Conservation (phyloP, 805 yeast species). For the Pichia sporocuriosa region DNA sequence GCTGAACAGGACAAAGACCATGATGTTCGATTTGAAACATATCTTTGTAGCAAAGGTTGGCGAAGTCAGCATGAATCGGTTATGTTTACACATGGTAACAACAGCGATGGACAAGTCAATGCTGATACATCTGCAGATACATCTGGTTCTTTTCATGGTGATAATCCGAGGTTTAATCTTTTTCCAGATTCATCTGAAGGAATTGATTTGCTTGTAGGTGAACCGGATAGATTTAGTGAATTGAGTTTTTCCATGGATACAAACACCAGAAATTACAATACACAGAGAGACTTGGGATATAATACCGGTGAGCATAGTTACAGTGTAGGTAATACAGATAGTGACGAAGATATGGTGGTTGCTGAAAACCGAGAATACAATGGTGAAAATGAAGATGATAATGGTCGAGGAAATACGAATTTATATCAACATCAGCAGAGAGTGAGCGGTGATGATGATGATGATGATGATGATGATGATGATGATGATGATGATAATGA, state of each 20-base stretch:
- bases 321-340: too few species aligned
- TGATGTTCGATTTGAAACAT: constrained; percentile 1
- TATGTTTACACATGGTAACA: neutral
- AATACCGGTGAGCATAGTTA: too few species aligned
- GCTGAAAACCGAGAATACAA: neutral
- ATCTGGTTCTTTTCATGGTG: constrained; percentile 3
- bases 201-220: constrained; percentile 3
- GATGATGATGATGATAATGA: neutral
- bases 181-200: constrained; percentile 4
- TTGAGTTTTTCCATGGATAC: neutral
- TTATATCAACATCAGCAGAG: too few species aligned
- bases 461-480: neutral
- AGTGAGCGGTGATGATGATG: neutral
- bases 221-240: constrained; percentile 4
- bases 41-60: constrained; percentile 1
- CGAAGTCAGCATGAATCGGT: neutral
- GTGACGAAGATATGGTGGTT: too few species aligned
- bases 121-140: constrained; percentile 1
- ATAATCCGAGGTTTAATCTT: neutral
- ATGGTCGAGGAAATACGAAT: too few species aligned
- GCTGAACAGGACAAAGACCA: neutral
- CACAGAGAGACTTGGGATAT: too few species aligned
- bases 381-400: neutral
- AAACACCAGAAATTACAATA: neutral
- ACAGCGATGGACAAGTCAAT: too few species aligned